Base-by-base conservation (phyloP, 2,329 filamentous ascomycete species). In the Trichoderma afroharzianum region DNA sequence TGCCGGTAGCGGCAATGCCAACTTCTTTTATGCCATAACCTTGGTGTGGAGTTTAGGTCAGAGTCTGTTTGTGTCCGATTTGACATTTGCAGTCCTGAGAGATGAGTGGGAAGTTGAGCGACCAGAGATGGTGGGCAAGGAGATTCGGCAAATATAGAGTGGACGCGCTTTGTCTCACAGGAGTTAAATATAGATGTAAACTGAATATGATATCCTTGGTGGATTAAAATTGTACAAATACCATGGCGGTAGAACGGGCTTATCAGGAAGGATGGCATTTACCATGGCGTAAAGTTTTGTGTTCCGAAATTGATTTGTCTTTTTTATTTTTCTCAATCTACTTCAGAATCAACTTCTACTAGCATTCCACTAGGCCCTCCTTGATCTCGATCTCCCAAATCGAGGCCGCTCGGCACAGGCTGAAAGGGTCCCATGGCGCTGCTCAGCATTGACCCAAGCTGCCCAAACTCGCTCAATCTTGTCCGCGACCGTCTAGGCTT, bases 1-100 rank as follows among this genome's bases (percentile, higher is more conserved):
- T 79, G 96, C 96, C 3, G 96, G 96, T 63, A 97, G 94, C 71
- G 96, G 96, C 32, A 99, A 99, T 78, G 96, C 96, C 72, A 99
- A 99, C 80, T 99, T 99, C 84, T 99, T 99, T 83, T 99, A 99
- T 79, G 96, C 96, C 75, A 98, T 99, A 77, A 99, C 96, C 0
- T 84, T 99, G n/a, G 96, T 99, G 0, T 99, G 96, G 96, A 97
- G 94, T 79, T 81, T 99, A 28, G 96, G 94, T 0, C 87, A 97
- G 76, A 95, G 94, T 47, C 86, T 99, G 73, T 84, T 99, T 33
- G 88, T 98, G 7, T 94, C 93, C 12, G 96, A 99, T 79, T 86
- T 94, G 68, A 86, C 97, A 2, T 98, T 97, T 82, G 94, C 96
- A 0, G 90, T 95, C 6, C 84, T 99, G 73, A 86, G 96, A 72